Base-by-base conservation (phyloP, 2,329 filamentous ascomycete species). In the Thielaviopsis populi region DNA sequence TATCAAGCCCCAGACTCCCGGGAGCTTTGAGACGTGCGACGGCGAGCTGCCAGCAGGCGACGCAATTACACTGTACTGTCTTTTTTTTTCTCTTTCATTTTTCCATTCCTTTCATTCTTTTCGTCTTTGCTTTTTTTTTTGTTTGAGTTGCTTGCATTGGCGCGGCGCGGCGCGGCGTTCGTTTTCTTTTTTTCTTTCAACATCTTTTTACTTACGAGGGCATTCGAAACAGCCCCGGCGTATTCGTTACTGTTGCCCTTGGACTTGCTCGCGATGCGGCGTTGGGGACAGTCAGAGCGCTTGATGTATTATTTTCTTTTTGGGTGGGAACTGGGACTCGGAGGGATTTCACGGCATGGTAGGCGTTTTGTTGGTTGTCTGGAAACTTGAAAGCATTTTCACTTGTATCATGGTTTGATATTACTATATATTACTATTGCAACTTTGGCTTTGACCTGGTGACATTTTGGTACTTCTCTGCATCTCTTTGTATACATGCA, bases 1-100 rank as follows among this genome's bases (percentile, higher is more conserved):
- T 72, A 82, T 59, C 68, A 74, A 64, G 69, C 77, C 15, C 78
- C 77, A 1, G 72, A 73, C 59, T 43, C 78, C 3, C 77, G 81
- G 62, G 80, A 83, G 73, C 70, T 83, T 33, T 82, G 67, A 72
- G 33, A 11, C 30, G 54, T 33, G 15, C 17, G 11, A 43, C 4
- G 17, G 17, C 8, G 17, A 11, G 41, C n/a, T n/a, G n/a, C 13
- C 41, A 4, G 41, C 4, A 4, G 42, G 15, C 15, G 15, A 10
- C n/a, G 24, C 3, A 37, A n/a, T 15, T 37, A 19, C 10, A 10
- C 13, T 37, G 15, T 37, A 37, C 53, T 33, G 53, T 8, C 53
- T 10, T 27, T 54, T 27, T 27, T 56, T 56, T 27, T 59, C 19
- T n/a, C n/a, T 7, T 33, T 37, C 24, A 58, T 54, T 19, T 48